These are phyloP conservation scores for Alternaria sp. DNA, from an alignment of 2,329 filamentous ascomycete genomes.

Conservation along the genomic window DNA sequence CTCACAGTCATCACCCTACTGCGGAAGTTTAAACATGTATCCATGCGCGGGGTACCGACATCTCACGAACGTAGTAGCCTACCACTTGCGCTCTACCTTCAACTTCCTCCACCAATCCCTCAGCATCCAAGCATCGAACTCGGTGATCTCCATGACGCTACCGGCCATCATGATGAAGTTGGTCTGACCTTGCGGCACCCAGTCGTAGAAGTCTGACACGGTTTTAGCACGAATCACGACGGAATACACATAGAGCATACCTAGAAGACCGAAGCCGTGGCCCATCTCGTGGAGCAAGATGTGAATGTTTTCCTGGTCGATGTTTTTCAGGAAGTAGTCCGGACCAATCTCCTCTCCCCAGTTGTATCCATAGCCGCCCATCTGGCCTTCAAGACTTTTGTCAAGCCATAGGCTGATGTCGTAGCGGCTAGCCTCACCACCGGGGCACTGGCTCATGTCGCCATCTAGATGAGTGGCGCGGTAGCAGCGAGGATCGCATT, in stretches of 20 bases:
- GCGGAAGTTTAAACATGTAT: no score
- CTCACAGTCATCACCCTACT: neutral
- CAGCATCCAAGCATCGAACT: constrained; percentile 59
- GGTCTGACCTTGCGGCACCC: constrained; percentile 51
- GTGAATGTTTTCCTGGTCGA: constrained; percentile 50
- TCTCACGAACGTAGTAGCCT: neutral
- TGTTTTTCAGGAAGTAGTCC: constrained; percentile 52
- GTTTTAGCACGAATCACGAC: neutral
- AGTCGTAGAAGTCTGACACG: constrained; percentile 50
- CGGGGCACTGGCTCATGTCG: constrained; percentile 51
- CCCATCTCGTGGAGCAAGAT: constrained; percentile 56
- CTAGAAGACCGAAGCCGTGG: constrained; percentile 50
- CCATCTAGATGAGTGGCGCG: constrained; percentile 54
- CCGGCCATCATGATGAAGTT: constrained; percentile 58
- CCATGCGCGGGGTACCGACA: neutral
- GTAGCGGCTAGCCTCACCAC: constrained; percentile 51
- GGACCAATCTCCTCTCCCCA: constrained; percentile 55
- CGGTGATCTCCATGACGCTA: constrained; percentile 51
- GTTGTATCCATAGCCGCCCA: constrained; percentile 53
- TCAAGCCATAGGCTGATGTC: constrained; percentile 54
- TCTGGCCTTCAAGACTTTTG: constrained; percentile 48
- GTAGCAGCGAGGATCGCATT: constrained; percentile 53
- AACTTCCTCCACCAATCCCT: constrained; percentile 55
- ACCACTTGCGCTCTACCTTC: constrained; percentile 26
- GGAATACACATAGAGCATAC: constrained; percentile 8